A percentile compares a stretch with the other conserved stretches of the same genome.
Conservation (phyloP, 495 filamentous ascomycete genomes). For the Annulohypoxylon nitens region DNA sequence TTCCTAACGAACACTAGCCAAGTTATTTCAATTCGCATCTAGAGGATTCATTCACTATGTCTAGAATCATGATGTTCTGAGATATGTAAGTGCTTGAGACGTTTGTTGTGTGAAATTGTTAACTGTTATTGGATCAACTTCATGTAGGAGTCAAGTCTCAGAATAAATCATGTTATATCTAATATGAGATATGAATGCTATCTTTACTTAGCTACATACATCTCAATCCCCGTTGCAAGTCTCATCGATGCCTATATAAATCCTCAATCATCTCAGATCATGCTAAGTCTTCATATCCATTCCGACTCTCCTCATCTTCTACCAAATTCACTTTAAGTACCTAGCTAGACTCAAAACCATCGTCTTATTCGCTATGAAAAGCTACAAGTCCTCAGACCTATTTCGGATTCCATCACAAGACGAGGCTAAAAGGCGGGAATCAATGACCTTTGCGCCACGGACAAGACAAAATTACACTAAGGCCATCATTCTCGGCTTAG, state of each 20-base stretch:
- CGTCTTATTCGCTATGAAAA: background rate
- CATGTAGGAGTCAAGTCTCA: constrained; percentile 3
- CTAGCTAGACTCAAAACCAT: background rate
- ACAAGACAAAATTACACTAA: constrained; percentile 7
- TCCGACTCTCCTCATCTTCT: background rate
- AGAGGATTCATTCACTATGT: background rate
- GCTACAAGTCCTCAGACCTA: constrained; percentile 3
- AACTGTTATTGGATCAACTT: constrained; percentile 4
- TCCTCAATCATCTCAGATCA: background rate
- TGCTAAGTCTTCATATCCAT: background rate
- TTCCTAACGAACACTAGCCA: background rate
- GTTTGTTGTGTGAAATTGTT: constrained; percentile 1
- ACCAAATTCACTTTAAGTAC: background rate
- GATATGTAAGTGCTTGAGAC: constrained; percentile 7
- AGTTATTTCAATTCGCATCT: background rate
- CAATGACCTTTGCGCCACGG: background rate
- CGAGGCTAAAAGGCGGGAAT: background rate
- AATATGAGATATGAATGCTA: background rate
- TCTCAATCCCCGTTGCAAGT: background rate
- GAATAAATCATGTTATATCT: constrained; percentile 3
- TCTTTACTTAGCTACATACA: background rate
- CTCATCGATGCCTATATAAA: background rate
- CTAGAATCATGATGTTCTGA: background rate
- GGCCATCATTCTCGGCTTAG: constrained; percentile 19
- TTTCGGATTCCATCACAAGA: background rate